These are phyloP conservation scores for Astragalus glycyphyllos DNA, from an alignment of 306 rosid genomes.

Conservation along the genomic window DNA sequence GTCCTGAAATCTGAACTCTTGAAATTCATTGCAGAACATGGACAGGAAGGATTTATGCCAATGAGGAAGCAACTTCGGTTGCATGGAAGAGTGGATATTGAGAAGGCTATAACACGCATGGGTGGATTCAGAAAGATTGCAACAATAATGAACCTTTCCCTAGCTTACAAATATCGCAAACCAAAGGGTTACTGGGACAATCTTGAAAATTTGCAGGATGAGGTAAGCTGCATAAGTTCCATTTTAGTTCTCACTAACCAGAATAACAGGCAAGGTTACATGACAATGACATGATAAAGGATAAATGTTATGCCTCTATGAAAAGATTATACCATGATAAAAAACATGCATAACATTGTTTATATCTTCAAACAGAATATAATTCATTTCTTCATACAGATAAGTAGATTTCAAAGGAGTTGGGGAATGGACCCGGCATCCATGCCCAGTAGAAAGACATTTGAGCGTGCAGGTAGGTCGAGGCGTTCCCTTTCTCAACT, in stretches of 20 bases:
- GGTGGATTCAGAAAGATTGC: slow-evolving; percentile 93
- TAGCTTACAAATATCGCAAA: slow-evolving; percentile 87
- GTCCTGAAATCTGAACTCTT: slow-evolving; percentile 74
- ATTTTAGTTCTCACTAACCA: not conserved
- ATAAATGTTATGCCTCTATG: slow-evolving; percentile 16
- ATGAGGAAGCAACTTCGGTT: slow-evolving; percentile 91
- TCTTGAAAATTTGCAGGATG: slow-evolving; percentile 74
- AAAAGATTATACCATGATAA: slow-evolving; percentile 10
- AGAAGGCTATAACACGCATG: slow-evolving; percentile 88
- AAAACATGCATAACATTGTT: slow-evolving; percentile 21
- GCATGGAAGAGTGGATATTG: slow-evolving; percentile 84
- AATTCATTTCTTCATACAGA: slow-evolving; percentile 56
- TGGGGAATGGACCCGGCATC: slow-evolving; percentile 94
- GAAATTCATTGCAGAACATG: slow-evolving; percentile 76
- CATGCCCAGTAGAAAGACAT: slow-evolving; percentile 96
- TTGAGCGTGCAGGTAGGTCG: slow-evolving; percentile 88
- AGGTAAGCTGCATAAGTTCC: slow-evolving; percentile 52
- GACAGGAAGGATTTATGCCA: slow-evolving; percentile 97
- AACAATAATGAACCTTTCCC: slow-evolving; percentile 74
- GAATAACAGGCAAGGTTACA: slow-evolving; percentile 26
- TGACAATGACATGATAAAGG: slow-evolving; percentile 25
- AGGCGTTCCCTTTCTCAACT: slow-evolving; percentile 23
- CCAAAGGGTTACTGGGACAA: slow-evolving; percentile 95
- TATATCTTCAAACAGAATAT: not conserved
- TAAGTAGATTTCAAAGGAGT: slow-evolving; percentile 75